Conservation (phyloP, 1,284 basidiomycete species). For the Ganoderma resinaceum region DNA sequence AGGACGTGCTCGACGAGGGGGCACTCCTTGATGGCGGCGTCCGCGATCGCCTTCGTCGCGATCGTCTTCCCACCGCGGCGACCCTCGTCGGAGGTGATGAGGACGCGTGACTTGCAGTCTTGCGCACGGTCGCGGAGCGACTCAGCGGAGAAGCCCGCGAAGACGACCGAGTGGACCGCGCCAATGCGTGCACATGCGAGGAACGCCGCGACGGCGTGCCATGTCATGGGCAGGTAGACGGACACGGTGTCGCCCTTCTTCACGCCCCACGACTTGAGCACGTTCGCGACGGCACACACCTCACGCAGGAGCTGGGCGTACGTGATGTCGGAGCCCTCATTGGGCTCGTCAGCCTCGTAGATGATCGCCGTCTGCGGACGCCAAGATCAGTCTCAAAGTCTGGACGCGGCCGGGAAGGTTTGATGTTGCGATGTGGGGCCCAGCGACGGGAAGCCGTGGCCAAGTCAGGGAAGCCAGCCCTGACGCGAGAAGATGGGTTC, state of each 20-base stretch:
- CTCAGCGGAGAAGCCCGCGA: constrained; percentile 98
- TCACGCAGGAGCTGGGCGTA: constrained; percentile 91
- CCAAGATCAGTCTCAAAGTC: not conserved
- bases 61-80: constrained; percentile 94
- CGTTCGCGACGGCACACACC: constrained; percentile 91
- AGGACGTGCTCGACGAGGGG: constrained; percentile 91
- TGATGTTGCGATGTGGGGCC: not conserved
- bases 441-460: not conserved
- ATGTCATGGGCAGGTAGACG: constrained; percentile 90
- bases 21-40: constrained; percentile 89
- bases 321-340: constrained; percentile 78
- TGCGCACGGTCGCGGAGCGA: constrained; percentile 92
- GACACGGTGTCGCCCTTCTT: constrained; percentile 97
- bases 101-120: constrained; percentile 89
- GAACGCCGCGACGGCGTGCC: constrained; percentile 95
- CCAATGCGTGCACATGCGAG: constrained; percentile 98
- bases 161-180: constrained; percentile 98
- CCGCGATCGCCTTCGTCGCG: constrained; percentile 96
- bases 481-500: not conserved
- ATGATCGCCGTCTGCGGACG: constrained; percentile 84
- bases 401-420: not conserved
- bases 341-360: constrained; percentile 97
- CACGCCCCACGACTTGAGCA: constrained; percentile 89
- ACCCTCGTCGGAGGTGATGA: constrained; percentile 97
- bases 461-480: not conserved